These are phyloP conservation scores for Chrysoporthe puriensis DNA, from an alignment of 2,329 filamentous ascomycete genomes.

Conservation along the genomic window DNA sequence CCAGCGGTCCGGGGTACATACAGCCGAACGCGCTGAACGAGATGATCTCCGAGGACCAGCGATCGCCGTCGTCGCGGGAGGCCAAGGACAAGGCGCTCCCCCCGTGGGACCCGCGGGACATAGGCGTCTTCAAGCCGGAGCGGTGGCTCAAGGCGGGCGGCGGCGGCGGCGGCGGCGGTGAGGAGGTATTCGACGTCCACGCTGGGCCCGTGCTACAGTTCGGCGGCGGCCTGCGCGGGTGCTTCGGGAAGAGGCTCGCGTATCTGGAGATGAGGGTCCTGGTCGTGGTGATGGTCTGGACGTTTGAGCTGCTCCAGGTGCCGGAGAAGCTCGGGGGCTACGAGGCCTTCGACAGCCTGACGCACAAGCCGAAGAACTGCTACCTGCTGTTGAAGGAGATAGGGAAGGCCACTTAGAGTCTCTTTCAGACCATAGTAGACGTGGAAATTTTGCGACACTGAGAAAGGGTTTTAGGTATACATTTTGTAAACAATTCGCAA, in stretches of 20 bases:
- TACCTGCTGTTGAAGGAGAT: constrained; percentile 18
- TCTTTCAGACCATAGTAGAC: not conserved
- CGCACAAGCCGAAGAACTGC: constrained; percentile 22
- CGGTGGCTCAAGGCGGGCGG: constrained; percentile 16
- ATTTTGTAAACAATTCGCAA: too few relatives aligned
- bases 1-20: constrained; percentile 36
- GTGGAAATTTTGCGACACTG: not conserved
- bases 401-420: not conserved
- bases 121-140: constrained; percentile 20
- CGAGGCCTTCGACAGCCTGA: constrained; percentile 20
- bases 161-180: too few relatives aligned
- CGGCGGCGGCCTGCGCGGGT: constrained; percentile 33
- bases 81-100: not conserved
- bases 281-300: constrained; percentile 35
- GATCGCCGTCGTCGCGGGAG: constrained; percentile 15
- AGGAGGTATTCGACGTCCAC: constrained; percentile 31
- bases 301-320: constrained; percentile 37
- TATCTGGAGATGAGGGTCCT: constrained; percentile 37
- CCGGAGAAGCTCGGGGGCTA: constrained; percentile 21
- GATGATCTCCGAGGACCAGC: constrained; percentile 10
- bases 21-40: constrained; percentile 14
- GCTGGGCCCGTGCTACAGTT: constrained; percentile 35
- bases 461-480: too few relatives aligned
- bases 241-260: constrained; percentile 37
- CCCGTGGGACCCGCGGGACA: constrained; percentile 12